Evolutionary conservation across 441 rosid species (phyloP), one percentile per base, ranked within the genome.

Genomic region (Populus tomentosa): DNA sequence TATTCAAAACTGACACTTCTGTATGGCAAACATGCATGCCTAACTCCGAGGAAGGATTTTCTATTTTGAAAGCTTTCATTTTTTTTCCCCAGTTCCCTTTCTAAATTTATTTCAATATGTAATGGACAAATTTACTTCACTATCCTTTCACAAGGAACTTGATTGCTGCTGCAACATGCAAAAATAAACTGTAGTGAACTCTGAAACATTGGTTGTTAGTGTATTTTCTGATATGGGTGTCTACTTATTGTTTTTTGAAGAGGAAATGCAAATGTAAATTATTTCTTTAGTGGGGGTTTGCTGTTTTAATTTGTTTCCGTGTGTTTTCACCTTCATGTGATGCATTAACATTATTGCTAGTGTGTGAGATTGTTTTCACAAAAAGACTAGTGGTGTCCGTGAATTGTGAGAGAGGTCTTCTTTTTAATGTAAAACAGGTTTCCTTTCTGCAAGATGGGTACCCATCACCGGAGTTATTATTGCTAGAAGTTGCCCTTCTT

Each of bases 381-480:
- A 30, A 70, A 78, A 64, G 68, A 59, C 6, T 71, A 4, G 74
- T 38, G 36, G 30, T 62, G 69, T 73, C 42, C 40, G 66, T 10
- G 62, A 78, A 73, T 23, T 62, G 62, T 80, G 80, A 73, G 71
- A 30, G 10, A 61, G 70, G 69, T 70, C 50, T 72, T 80, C 23
- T 67, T 72, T 70, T 36, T 69, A 74, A 61, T 79, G 80, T 36
- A 68, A 50, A 66, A 77, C 66, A 65, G 65, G 69, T 70, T 81
- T 70, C 26, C 42, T 65, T 81, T 73, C 35, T 81, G 81, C 75
- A 46, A 73, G 72, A 66, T 64, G 50, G 74, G 68, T 75, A 69
- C 78, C 80, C 73, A 26, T 70, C 74, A 33, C 36, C 75, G 63
- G 69, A 73, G 76, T 81, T 75, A 80, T 72, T 77, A 79, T 76